phyloP scores from a whole-genome alignment of 345 rosid species.

The Pugionium cornutum region DNA sequence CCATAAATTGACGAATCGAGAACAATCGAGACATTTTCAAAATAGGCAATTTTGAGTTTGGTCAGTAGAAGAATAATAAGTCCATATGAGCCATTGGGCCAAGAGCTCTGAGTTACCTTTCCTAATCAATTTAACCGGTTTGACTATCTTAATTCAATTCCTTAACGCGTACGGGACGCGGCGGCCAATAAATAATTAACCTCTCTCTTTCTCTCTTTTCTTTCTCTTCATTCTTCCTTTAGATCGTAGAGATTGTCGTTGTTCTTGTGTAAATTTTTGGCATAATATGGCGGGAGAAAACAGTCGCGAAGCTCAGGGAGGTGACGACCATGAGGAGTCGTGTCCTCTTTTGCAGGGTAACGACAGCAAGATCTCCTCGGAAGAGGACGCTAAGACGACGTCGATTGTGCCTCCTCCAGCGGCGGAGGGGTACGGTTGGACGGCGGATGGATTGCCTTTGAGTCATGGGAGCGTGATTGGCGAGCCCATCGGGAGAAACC shows the following conservation, averaged over 20 bases:
- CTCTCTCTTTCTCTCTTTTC: constrained; percentile 9
- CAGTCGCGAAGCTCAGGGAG: constrained; percentile 24
- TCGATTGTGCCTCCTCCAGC: constrained; percentile 26
- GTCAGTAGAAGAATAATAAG: neutral
- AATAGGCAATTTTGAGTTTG: too few relatives aligned
- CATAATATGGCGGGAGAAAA: constrained; percentile 49
- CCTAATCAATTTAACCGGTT: neutral
- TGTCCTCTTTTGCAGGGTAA: constrained; percentile 66
- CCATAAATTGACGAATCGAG: too few relatives aligned
- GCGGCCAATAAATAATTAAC: neutral
- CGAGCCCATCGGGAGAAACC: constrained; percentile 73
- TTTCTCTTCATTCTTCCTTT: neutral
- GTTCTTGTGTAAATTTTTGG: neutral
- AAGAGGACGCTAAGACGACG: constrained; percentile 23
- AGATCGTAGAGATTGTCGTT: neutral
- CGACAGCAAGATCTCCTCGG: constrained; percentile 41
- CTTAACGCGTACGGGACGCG: constrained; percentile 25
- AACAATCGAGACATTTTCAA: too few relatives aligned
- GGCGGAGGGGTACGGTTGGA: constrained; percentile 57
- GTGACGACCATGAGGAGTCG: constrained; percentile 53
- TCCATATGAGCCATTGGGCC: constrained; percentile 8
- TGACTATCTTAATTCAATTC: constrained; percentile 15
- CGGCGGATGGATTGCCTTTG: constrained; percentile 80
- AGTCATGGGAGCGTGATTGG: constrained; percentile 80
- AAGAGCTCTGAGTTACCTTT: neutral